Base-by-base conservation (phyloP, 2,329 filamentous ascomycete species). In the Microascus cirrosus region DNA sequence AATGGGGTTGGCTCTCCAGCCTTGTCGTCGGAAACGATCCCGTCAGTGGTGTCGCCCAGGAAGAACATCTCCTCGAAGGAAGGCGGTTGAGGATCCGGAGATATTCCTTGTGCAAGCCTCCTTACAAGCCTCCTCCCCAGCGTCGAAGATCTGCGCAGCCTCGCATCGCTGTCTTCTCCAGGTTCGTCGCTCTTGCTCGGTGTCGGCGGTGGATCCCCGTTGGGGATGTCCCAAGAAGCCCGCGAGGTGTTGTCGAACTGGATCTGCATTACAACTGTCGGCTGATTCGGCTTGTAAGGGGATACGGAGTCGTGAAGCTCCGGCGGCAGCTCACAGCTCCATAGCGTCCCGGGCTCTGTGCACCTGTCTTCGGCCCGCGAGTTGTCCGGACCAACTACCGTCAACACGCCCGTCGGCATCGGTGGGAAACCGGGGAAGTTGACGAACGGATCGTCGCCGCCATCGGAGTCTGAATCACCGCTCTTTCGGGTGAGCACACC, bases 1-100 rank as follows among this genome's bases (percentile, higher is more conserved):
- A 96, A 95, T 0, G 93, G 92, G 0, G 93, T 95, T 10, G 85
- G 80, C 71, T 96, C 92, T 62, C 92, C 92, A 1, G 85, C 85
- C 69, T 93, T 96, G 3, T 85, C 73, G 50, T 80, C 65, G 0
- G 79, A 77, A 13, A 79, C 75, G 61, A 89, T 83, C 0, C 80
- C 79, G 65, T 97, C 93, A 0, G 91, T 95, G 0, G 89, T 92
- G 66, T 91, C 89, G 4, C 92, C 91, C 8, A 96, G 71, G 65
- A 96, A 96, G 61, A 75, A 80, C 70, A 90, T 86, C 60, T 97
- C 92, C 45, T 82, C 74, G 28, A 82, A 74, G n/a, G 71, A 73
- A 0, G 86, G 85, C 3, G 84, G 76, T 1, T 73, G 65, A 0
- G 86, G 86, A 1, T 75, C 70, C 0, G 86, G 75, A 1, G 70